Conservation (phyloP, 2,329 filamentous ascomycete genomes). For the Exophiala mesophila region DNA sequence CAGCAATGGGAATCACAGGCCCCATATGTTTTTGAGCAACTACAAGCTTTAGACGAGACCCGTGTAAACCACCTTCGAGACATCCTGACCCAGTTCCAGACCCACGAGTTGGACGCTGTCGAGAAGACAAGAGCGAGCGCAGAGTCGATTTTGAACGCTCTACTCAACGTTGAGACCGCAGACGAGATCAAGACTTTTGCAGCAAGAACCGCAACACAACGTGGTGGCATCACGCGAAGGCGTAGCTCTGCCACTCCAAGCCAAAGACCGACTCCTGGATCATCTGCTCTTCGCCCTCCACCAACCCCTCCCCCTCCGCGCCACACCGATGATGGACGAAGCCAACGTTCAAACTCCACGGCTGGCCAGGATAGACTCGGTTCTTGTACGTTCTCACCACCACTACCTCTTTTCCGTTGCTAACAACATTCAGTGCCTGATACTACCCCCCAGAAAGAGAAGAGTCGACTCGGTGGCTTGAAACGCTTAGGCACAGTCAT, state of each 20-base stretch:
- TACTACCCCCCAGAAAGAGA: constrained; percentile 40
- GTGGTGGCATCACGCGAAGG: constrained; percentile 39
- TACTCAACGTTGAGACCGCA: constrained; percentile 80
- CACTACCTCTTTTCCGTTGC: background rate
- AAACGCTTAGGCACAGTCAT: constrained; percentile 46
- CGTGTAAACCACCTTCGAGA: constrained; percentile 87
- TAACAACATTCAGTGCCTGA: constrained; percentile 31
- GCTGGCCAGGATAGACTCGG: constrained; percentile 37
- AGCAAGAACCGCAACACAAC: constrained; percentile 31
- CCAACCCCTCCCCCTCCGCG: constrained; percentile 38
- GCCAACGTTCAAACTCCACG: constrained; percentile 44
- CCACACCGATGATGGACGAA: constrained; percentile 51
- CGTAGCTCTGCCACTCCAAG: constrained; percentile 32
- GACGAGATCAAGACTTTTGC: constrained; percentile 78
- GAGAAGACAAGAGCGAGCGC: constrained; percentile 69
- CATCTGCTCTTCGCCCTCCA: constrained; percentile 23
- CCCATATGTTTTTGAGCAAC: constrained; percentile 87
- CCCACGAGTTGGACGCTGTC: constrained; percentile 82
- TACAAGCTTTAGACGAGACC: constrained; percentile 86
- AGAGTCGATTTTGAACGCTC: constrained; percentile 71
- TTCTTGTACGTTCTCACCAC: constrained; percentile 32
- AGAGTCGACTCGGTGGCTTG: constrained; percentile 41
- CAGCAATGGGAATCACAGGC: constrained; percentile 91
- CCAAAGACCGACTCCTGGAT: constrained; percentile 27
- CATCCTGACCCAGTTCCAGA: constrained; percentile 85